phyloP scores from a whole-genome alignment of 2,329 filamentous ascomycete species.

The Gaeumannomyces sp. region DNA sequence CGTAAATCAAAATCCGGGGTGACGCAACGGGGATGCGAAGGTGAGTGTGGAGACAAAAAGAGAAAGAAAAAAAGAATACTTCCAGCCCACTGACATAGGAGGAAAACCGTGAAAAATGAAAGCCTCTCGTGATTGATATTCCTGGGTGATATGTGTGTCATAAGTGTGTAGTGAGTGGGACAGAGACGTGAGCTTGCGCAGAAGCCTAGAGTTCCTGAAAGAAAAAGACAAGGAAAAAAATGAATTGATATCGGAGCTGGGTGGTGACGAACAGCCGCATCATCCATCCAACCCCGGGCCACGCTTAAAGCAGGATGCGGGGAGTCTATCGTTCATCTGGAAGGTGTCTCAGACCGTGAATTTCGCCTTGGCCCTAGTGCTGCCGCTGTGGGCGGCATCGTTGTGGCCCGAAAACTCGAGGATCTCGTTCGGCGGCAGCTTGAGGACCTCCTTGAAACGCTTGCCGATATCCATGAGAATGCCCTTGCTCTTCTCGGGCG shows the following conservation, averaged over 20 bases:
- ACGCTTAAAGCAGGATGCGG: background rate
- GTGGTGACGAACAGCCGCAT: background rate
- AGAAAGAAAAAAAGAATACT: background rate
- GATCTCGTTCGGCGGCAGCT: constrained; percentile 66
- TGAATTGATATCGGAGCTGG: background rate
- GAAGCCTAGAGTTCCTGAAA: background rate
- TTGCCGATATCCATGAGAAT: constrained; percentile 78
- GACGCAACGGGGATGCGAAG: too few species aligned
- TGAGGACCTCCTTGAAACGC: constrained; percentile 88
- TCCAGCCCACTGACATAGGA: background rate
- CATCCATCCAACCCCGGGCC: background rate
- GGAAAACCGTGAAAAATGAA: background rate
- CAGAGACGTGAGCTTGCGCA: background rate
- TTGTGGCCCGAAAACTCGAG: constrained; percentile 97
- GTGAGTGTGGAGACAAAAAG: background rate
- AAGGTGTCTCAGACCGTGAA: constrained; percentile 60
- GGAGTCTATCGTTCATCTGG: background rate
- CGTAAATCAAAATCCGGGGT: too few species aligned
- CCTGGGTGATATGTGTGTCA: background rate
- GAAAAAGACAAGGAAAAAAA: background rate
- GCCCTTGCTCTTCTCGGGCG: constrained; percentile 75
- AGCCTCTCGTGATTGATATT: background rate
- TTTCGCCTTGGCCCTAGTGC: constrained; percentile 94
- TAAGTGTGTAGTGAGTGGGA: background rate
- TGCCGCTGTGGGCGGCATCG: constrained; percentile 86